These are phyloP conservation scores for Russula abietina DNA, from an alignment of 768 basidiomycete species.

Conservation along the genomic window DNA sequence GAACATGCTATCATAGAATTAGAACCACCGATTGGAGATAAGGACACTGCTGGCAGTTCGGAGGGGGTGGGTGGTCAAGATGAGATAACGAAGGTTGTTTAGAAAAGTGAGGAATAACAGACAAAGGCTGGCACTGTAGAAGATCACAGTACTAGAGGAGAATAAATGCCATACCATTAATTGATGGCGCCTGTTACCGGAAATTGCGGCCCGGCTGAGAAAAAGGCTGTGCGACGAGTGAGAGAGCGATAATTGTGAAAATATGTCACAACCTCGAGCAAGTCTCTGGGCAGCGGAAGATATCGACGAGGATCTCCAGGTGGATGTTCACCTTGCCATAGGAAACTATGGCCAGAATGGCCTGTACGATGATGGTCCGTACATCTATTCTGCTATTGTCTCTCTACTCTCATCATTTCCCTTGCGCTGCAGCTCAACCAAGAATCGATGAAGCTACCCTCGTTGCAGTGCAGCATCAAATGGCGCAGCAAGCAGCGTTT, in stretches of 20 bases:
- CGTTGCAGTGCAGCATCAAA: slow-evolving; percentile 72
- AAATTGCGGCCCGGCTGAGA: slow-evolving; percentile 7
- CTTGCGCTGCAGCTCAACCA: slow-evolving; percentile 38
- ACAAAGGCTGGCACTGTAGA: too few species aligned
- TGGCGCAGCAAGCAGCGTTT: slow-evolving; percentile 78
- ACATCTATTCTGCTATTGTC: not conserved
- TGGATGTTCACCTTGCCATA: slow-evolving; percentile 62
- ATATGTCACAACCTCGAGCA: slow-evolving; percentile 60
- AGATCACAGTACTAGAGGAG: too few species aligned
- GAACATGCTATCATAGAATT: slow-evolving; percentile 18
- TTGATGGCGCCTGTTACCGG: not conserved
- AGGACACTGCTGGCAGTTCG: not conserved
- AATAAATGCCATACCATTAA: too few species aligned
- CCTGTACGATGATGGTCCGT: slow-evolving; percentile 58
- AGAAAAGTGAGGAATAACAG: not conserved
- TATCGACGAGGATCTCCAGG: slow-evolving; percentile 66
- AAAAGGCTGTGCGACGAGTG: not conserved
- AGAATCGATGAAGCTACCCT: slow-evolving; percentile 68
- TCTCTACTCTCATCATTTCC: not conserved
- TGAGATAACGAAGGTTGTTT: not conserved
- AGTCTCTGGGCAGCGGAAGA: slow-evolving; percentile 77
- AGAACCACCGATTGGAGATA: not conserved
- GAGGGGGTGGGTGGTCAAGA: not conserved
- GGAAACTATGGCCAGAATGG: slow-evolving; percentile 65
- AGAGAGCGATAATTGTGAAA: not conserved